Base-by-base conservation (phyloP, 2,329 filamentous ascomycete species). In the Monosporascus ibericus region DNA sequence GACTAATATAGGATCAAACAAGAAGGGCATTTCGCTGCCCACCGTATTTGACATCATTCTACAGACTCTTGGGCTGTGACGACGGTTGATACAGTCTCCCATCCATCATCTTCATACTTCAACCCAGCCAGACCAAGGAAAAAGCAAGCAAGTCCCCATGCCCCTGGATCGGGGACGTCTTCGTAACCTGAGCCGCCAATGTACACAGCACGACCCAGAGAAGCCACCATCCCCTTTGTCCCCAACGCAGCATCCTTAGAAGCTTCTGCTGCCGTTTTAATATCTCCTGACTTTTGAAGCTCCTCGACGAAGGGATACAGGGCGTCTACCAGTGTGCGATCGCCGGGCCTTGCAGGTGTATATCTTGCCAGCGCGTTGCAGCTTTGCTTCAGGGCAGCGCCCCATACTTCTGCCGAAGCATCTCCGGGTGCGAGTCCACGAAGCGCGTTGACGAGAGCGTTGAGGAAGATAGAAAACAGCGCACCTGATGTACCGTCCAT, bases 161-260 rank as follows among this genome's bases (percentile, higher is more conserved):
- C 84, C n/a, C 94, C 94, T 54, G 80, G 80, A 50, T 83, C 79
- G 0, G 79, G 80, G 8, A 79, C 79, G 62, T 88, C 74, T 72
- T 83, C 84, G 73, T 79, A 92, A 17, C 87, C 87, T 66, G 75
- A 80, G 56, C 87, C 87, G 56, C 88, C 90, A 48, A 95, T 83
- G 68, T 95, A 95, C 11, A 94, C 90, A 2, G 87, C 83, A 53
- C 90, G 76, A 7, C 94, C 94, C 40, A 99, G 75, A 61, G 86
- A 94, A 42, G 94, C 90, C 68, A 87, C 84, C 92, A 99, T 96
- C 24, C 87, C 88, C 75, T 92, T 95, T 20, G 94, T 97, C 30
- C 82, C 82, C 58, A 92, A 86, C 4, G 92, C 87, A 0, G 87
- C 94, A 47, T 84, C 77, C 57, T 81, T 80, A 0, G 91, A 86